Conservation (phyloP, 2,329 filamentous ascomycete species). For the Akanthomyces lecanii region DNA sequence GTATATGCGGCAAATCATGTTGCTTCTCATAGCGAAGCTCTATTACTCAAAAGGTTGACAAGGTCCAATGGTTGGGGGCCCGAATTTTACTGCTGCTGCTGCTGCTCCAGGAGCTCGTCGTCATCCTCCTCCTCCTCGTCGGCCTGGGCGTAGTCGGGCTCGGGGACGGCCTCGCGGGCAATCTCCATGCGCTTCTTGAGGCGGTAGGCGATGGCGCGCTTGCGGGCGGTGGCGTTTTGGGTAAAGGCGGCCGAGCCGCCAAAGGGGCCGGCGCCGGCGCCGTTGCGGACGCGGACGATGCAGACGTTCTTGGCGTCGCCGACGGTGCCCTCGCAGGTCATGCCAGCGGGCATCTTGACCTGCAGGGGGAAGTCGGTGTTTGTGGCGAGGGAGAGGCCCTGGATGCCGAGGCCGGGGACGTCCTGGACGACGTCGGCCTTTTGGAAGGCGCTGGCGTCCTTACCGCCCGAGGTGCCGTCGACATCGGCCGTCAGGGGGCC, state of each 20-base stretch:
- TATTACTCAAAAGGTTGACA: not conserved
- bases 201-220: slow-evolving; percentile 12
- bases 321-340: slow-evolving; percentile 59
- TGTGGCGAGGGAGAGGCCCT: slow-evolving; percentile 54
- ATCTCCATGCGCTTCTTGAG: slow-evolving; percentile 33
- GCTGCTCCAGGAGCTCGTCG: not conserved
- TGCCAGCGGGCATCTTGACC: slow-evolving; percentile 63
- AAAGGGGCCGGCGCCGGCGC: slow-evolving; percentile 59
- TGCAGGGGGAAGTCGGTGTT: slow-evolving; percentile 62
- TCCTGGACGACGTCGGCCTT: slow-evolving; percentile 54
- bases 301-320: slow-evolving; percentile 60
- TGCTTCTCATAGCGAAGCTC: not conserved
- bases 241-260: slow-evolving; percentile 64
- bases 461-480: slow-evolving; percentile 60
- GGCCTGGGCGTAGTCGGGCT: not conserved
- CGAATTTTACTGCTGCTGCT: not conserved
- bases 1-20: not conserved
- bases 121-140: slow-evolving; percentile 13
- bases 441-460: slow-evolving; percentile 56
- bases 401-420: slow-evolving; percentile 54
- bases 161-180: slow-evolving; percentile 19
- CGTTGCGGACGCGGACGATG: slow-evolving; percentile 60
- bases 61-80: not conserved
- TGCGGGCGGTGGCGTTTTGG: slow-evolving; percentile 33
- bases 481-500: slow-evolving; percentile 58